Base-by-base conservation (phyloP, 1,139 yeast species). In the Debaryomyces subglobosus region DNA sequence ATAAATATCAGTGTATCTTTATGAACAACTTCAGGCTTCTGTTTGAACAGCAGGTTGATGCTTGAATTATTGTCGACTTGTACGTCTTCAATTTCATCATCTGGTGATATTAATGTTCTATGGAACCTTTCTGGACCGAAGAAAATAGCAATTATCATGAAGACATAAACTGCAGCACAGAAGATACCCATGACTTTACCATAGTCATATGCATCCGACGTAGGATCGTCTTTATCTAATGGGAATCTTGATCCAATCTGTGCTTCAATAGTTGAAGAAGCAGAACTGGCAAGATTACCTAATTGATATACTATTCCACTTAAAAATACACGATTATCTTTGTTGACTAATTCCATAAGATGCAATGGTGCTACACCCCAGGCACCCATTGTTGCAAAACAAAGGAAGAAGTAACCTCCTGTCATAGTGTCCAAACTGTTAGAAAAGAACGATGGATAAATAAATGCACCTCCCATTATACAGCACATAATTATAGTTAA, bases 321-420 rank as follows among this genome's bases (percentile, higher is more conserved):
- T 21, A 72, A 59, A 52, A 72, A 65, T 1, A 76, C 62, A 49
- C 75, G 60, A 53, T 69, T 67, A 3, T 65, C 63, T 3, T 74
- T 63, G 45, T 71, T 69, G 25, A 69, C 72, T 53, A 72, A 64
- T 50, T 71, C 77, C 36, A 70, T 57, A 33, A 71, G 58, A 53
- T 69, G 70, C 27, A 69, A 59, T 6, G 75, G 75, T 2, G 67
- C 67, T 36, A 72, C 71, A 33, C 77, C 76, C 69, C 71, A 72
- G 4, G 69, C 67, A 0, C 74, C 76, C 66, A 68, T 70, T 8
- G 71, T 73, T 21, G 69, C 67, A 21, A 53, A 58, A 27, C 50
- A 54, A 16, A 63, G 53, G 35, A 64, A 59, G 48, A 63, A 62
- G 44, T 57, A 58, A 9, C 71, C 71, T 8, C 69, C 72, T 47